Base-by-base conservation (phyloP, 1,139 yeast species). In the Geotrichum macrosporum region DNA sequence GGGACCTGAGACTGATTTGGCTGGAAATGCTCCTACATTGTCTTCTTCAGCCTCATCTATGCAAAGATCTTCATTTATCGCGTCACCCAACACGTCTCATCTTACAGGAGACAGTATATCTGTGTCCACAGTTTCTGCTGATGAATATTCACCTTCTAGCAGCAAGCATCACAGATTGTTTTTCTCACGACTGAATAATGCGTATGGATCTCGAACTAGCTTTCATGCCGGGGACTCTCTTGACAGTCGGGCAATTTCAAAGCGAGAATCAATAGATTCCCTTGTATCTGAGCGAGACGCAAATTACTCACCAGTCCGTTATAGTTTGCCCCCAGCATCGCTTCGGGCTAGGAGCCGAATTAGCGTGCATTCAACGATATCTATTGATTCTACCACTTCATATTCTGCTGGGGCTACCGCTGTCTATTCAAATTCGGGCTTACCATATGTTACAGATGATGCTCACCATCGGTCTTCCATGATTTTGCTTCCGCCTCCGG, bases 321-420 rank as follows among this genome's bases (percentile, higher is more conserved):
- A 35, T 38, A 43, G 46, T 31, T 32, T 43, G 8, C 41, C 41
- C 15, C 36, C 36, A 3, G n/a, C 29, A 12, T 35, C 46, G 19
- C 12, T 15, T 18, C 29, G 41, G 5, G 46, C 46, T 3, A 27
- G 46, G 19, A 43, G 46, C 35, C 36, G 47, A 4, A 29, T 38
- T 13, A 44, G 47, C 24, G 27, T 44, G 9, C 34, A 32, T 13
- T 44, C 47, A 12, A 35, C 35, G 10, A 9, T 43, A 3, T 43
- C 47, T 9, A 21, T 43, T 5, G 47, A 43, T 9, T 43, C 47
- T 16, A 34, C 16, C 19, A 15, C 13, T 9, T 40, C 44, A 13
- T 12, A 13, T 22, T n/a, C 30, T 16, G 44, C 15, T 10, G 30
- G 13, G 13, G 18, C 34, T 5, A 13, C 33, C 16, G 6, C 27